phyloP scores from a whole-genome alignment of 2,329 filamentous ascomycete genomes.

The Xylariaceae sp. region DNA sequence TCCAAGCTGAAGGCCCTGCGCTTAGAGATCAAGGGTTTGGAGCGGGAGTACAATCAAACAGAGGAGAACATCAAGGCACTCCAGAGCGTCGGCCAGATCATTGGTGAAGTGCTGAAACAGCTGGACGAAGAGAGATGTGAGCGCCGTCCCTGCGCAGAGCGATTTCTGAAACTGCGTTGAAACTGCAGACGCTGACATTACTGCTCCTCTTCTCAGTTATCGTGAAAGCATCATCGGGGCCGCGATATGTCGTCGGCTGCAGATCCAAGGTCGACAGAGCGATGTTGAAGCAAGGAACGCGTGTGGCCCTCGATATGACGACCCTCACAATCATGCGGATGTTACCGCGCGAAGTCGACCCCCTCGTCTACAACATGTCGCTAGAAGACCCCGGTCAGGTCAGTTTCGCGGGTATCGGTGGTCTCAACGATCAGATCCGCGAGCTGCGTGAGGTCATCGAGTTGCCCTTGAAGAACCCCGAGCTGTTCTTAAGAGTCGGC shows the following conservation, averaged over 20 bases:
- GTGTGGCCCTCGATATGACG: slow-evolving; percentile 97
- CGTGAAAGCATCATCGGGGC: slow-evolving; percentile 95
- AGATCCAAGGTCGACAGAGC: slow-evolving; percentile 96
- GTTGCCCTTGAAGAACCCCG: slow-evolving; percentile 95
- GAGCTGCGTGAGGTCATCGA: slow-evolving; percentile 97
- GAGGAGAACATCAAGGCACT: slow-evolving; percentile 99
- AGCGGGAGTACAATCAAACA: slow-evolving; percentile 92
- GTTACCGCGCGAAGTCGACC: slow-evolving; percentile 96
- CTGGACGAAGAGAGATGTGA: slow-evolving; percentile 96
- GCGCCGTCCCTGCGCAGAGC: slow-evolving; percentile 32
- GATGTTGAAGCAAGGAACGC: slow-evolving; percentile 96
- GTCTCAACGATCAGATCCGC: slow-evolving; percentile 95
- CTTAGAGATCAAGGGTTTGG: slow-evolving; percentile 90
- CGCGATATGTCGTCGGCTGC: slow-evolving; percentile 96
- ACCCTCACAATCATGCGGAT: slow-evolving; percentile 99
- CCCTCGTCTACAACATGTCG: slow-evolving; percentile 99
- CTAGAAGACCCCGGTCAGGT: slow-evolving; percentile 95
- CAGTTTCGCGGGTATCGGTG: slow-evolving; percentile 96
- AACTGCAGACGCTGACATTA: slow-evolving; percentile 6
- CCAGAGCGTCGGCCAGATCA: slow-evolving; percentile 98
- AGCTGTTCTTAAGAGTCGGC: slow-evolving; percentile 91
- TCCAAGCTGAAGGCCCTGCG: slow-evolving; percentile 92
- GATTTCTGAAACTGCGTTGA: not conserved
- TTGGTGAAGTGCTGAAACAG: slow-evolving; percentile 98
- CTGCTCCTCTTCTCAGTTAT: slow-evolving; percentile 59